Evolutionary conservation across 1,284 basidiomycete genomes (phyloP).

Genomic region (Irpex sp.): DNA sequence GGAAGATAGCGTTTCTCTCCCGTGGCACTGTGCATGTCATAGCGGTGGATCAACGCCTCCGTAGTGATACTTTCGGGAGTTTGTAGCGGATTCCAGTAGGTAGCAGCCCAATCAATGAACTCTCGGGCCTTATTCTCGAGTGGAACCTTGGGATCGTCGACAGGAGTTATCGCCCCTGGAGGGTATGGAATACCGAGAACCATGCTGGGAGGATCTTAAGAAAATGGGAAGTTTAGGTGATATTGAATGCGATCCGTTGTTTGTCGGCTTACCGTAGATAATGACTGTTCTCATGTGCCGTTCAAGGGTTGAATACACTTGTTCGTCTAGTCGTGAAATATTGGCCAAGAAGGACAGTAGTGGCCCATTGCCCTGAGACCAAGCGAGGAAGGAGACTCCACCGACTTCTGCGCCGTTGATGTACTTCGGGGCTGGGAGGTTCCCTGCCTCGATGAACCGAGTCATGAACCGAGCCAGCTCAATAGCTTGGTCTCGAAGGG

Average conservation of each 20-base stretch:
- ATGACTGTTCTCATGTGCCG: constrained; percentile 5
- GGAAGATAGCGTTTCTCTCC: not conserved
- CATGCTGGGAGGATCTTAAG: not conserved
- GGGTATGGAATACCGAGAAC: not conserved
- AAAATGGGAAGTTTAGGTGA: not conserved
- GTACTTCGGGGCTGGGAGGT: not conserved
- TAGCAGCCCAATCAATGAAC: not conserved
- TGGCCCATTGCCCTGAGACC: constrained; percentile 6
- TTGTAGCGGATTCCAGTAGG: not conserved
- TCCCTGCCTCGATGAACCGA: not conserved
- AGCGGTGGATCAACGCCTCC: not conserved
- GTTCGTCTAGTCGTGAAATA: not conserved
- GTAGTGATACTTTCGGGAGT: not conserved
- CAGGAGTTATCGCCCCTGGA: constrained; percentile 9
- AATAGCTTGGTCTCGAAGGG: not conserved
- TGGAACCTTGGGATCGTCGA: constrained; percentile 2
- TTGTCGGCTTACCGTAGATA: not conserved
- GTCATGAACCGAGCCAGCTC: constrained; percentile 2
- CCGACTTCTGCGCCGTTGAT: not conserved
- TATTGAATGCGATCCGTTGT: not conserved
- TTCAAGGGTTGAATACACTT: not conserved
- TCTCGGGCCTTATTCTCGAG: not conserved
- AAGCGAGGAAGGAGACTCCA: constrained; percentile 4
- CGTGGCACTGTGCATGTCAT: not conserved
- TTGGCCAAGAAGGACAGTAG: constrained; percentile 1